A percentile compares a stretch with the other conserved stretches of the same genome.
phyloP scores from a whole-genome alignment of 2,329 filamentous ascomycete species.

The Eutypa lata region DNA sequence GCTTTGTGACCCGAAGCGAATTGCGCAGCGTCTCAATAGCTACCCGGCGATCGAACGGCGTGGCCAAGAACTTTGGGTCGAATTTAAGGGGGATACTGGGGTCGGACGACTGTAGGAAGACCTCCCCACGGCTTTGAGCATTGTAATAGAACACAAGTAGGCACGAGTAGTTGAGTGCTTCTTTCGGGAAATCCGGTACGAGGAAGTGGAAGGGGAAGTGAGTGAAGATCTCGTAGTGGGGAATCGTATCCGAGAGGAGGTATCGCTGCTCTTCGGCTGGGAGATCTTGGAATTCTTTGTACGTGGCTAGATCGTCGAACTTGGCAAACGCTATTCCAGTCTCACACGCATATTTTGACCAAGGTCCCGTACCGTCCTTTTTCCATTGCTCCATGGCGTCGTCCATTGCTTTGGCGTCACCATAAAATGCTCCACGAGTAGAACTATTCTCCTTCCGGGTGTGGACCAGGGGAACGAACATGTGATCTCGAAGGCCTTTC shows the following conservation, averaged over 20 bases:
- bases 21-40: conserved; percentile 48
- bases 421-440: conserved; percentile 43
- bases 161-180: conserved; percentile 38
- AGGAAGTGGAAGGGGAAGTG: conserved; percentile 43
- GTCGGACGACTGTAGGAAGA: conserved; percentile 50
- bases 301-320: conserved; percentile 34
- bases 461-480: conserved; percentile 35
- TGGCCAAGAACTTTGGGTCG: conserved; percentile 49
- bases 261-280: conserved; percentile 39
- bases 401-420: conserved; percentile 37
- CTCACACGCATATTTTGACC: conserved; percentile 37
- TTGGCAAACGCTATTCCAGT: conserved; percentile 43
- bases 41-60: conserved; percentile 51
- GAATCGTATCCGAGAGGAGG: conserved; percentile 48
- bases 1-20: conserved; percentile 36
- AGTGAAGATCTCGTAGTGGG: conserved; percentile 53
- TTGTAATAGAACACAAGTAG: conserved; percentile 50
- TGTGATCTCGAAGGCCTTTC: conserved; percentile 38
- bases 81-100: conserved; percentile 48
- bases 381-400: conserved; percentile 47
- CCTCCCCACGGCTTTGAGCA: conserved; percentile 48
- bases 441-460: conserved; percentile 38
- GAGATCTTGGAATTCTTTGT: conserved; percentile 48
- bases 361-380: conserved; percentile 36
- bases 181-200: conserved; percentile 34